phyloP scores from a whole-genome alignment of 2,329 filamentous ascomycete genomes.

The Clarireedia hainanense region DNA sequence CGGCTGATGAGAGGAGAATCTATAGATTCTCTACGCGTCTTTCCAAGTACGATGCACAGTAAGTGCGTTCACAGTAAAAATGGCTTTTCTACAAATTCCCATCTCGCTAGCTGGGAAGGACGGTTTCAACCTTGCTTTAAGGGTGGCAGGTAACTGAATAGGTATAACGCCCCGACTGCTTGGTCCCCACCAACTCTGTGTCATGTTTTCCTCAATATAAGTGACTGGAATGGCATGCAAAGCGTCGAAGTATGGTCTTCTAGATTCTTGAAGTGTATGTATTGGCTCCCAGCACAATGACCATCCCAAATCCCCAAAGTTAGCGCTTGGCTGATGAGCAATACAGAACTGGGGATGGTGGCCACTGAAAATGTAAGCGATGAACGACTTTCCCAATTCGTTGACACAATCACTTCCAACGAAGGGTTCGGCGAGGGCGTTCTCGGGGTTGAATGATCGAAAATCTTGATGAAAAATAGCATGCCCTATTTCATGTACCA shows the following conservation, averaged over 20 bases:
- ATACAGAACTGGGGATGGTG: constrained; percentile 14
- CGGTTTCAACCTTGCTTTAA: background rate
- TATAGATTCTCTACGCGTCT: background rate
- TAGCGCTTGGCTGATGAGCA: background rate
- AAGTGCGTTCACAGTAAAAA: background rate
- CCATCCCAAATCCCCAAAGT: constrained; percentile 4
- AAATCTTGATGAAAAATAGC: constrained; percentile 21
- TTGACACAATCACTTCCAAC: constrained; percentile 13
- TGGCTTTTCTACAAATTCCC: background rate
- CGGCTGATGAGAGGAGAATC: background rate
- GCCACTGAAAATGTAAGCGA: constrained; percentile 19
- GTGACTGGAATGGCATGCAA: background rate
- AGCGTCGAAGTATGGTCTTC: background rate
- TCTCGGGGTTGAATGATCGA: constrained; percentile 10
- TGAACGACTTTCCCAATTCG: constrained; percentile 21
- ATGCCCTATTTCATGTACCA: constrained; percentile 25
- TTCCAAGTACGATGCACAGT: background rate
- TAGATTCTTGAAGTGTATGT: background rate
- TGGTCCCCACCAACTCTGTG: background rate
- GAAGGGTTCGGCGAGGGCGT: constrained; percentile 14
- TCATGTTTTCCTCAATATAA: background rate
- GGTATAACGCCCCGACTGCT: background rate
- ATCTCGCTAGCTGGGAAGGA: background rate
- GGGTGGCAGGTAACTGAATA: background rate
- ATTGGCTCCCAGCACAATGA: constrained; percentile 6